Conservation (phyloP, 2,329 filamentous ascomycete genomes). For the Colletotrichum australisinense region DNA sequence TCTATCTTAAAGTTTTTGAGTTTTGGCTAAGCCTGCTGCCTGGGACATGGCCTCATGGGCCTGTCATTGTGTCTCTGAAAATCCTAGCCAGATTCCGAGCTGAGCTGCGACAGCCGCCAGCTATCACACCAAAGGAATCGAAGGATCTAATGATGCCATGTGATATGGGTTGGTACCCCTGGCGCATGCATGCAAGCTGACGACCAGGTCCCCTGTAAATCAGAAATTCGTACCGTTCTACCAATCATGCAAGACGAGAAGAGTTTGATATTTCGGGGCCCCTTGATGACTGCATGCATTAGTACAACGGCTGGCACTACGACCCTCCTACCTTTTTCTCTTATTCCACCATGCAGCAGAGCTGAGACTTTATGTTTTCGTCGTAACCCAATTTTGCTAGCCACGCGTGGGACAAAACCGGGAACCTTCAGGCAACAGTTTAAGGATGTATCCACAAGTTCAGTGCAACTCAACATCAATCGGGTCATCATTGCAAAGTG, state of each 20-base stretch:
- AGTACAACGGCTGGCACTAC: background rate
- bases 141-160: background rate
- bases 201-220: background rate
- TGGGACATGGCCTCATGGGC: background rate
- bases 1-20: background rate
- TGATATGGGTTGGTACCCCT: background rate
- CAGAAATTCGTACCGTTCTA: background rate
- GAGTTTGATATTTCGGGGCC: background rate
- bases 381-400: background rate
- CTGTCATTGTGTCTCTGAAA: background rate
- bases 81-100: background rate
- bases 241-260: background rate
- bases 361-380: background rate
- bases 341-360: background rate
- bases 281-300: background rate
- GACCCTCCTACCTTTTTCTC: background rate
- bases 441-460: background rate
- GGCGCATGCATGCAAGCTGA: background rate
- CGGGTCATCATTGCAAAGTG: background rate
- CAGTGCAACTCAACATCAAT: background rate
- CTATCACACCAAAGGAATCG: background rate
- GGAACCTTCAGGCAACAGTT: background rate
- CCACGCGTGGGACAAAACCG: background rate
- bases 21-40: background rate
- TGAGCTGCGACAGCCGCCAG: background rate